Conservation (phyloP, 2,329 filamentous ascomycete genomes). For the Dothideomycetes sp. region DNA sequence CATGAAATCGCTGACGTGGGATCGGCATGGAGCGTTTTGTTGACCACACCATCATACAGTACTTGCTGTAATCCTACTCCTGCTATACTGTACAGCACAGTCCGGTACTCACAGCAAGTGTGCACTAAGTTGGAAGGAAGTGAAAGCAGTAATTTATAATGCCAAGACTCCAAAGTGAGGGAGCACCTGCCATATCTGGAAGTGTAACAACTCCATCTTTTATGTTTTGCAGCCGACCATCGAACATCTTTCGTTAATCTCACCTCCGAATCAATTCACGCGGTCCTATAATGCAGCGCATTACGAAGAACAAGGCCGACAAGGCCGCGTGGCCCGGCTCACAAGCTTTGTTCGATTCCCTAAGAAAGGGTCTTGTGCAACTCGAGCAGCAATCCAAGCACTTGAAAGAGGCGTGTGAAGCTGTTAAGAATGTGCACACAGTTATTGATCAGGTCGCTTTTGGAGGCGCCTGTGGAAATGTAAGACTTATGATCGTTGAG, state of each 20-base stretch:
- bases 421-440: neutral
- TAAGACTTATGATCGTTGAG: no score
- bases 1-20: no score
- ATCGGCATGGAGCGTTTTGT: no score
- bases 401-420: neutral
- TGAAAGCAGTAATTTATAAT: no score
- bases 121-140: no score
- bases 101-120: no score
- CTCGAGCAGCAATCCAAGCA: neutral
- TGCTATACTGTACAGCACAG: no score
- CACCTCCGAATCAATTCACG: neutral
- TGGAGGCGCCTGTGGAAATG: neutral
- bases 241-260: neutral
- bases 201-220: neutral
- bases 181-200: neutral
- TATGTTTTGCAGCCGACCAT: neutral
- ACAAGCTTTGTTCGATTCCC: neutral
- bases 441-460: neutral
- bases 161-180: neutral
- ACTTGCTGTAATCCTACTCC: no score
- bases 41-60: no score
- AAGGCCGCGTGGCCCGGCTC: neutral
- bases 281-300: neutral
- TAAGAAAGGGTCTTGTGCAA: neutral
- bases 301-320: neutral